phyloP scores from a whole-genome alignment of 2,329 filamentous ascomycete species.

The Botryosphaeria dothidea region DNA sequence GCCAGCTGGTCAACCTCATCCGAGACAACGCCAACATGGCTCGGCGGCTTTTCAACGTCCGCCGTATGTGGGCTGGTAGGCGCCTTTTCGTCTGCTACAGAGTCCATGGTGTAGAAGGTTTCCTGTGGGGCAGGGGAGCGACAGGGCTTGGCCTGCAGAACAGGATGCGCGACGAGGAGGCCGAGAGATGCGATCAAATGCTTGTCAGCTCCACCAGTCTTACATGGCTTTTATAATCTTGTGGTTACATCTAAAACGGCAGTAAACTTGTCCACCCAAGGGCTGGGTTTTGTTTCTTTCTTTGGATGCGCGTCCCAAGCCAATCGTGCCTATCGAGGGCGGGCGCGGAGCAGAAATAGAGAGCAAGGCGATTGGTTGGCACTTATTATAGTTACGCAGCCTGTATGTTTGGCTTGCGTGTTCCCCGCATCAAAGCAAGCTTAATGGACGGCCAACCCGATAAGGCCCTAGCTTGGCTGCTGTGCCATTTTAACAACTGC shows the following conservation, averaged over 20 bases:
- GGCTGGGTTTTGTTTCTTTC: not conserved
- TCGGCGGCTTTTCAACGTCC: not conserved
- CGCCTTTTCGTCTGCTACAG: not conserved
- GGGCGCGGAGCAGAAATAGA: not conserved
- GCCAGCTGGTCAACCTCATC: slow-evolving; percentile 37
- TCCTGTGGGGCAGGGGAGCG: not conserved
- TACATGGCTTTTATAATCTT: not conserved
- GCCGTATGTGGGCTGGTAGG: not conserved
- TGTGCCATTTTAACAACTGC: slow-evolving; percentile 51
- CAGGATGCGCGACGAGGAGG: not conserved
- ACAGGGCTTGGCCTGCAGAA: not conserved
- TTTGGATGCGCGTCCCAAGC: not conserved
- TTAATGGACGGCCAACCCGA: not conserved
- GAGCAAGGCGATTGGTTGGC: not conserved
- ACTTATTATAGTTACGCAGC: not conserved
- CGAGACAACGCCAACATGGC: not conserved
- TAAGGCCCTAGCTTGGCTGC: not conserved
- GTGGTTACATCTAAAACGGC: not conserved
- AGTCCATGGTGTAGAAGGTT: not conserved
- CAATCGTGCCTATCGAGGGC: not conserved
- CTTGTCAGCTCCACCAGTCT: not conserved
- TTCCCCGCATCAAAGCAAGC: not conserved
- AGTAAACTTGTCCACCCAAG: not conserved
- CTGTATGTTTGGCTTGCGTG: not conserved
- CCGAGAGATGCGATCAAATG: not conserved